phyloP scores from a whole-genome alignment of 106 monocot species.

The Acanthochlamys bracteata region DNA sequence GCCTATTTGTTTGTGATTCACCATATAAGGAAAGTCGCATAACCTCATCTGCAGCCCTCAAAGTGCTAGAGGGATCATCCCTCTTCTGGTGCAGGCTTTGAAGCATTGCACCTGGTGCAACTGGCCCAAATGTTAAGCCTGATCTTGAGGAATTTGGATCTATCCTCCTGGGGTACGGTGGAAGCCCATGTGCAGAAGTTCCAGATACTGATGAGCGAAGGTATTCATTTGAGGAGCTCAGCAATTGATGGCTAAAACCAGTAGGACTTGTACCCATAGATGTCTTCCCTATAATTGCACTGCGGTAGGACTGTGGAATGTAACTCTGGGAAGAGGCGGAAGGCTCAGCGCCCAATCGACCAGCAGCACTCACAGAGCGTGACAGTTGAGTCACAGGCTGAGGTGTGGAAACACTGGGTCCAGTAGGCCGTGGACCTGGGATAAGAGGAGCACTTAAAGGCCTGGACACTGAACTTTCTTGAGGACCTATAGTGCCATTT shows the following conservation, averaged over 20 bases:
- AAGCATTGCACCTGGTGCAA: conserved; percentile 29
- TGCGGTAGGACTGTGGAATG: conserved; percentile 71
- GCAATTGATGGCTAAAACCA: conserved; percentile 9
- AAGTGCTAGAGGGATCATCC: conserved; percentile 12
- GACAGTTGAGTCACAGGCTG: conserved; percentile 39
- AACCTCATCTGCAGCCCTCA: neutral
- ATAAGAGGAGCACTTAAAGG: conserved; percentile 77
- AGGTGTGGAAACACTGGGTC: conserved; percentile 19
- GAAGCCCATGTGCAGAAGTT: conserved; percentile 16
- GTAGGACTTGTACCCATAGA: conserved; percentile 9
- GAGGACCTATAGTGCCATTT: conserved; percentile 21
- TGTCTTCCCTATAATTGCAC: conserved; percentile 68
- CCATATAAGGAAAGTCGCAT: conserved; percentile 11
- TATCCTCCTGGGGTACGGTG: conserved; percentile 18
- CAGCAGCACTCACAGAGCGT: conserved; percentile 56
- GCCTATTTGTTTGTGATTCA: neutral
- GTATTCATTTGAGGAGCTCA: conserved; percentile 12
- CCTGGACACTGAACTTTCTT: conserved; percentile 33
- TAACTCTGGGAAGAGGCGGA: conserved; percentile 34
- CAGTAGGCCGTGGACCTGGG: conserved; percentile 40
- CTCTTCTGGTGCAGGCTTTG: conserved; percentile 12
- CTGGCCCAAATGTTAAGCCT: conserved; percentile 47
- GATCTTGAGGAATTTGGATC: conserved; percentile 21
- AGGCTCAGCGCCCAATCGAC: conserved; percentile 44
- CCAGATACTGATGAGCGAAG: conserved; percentile 13